Conservation (phyloP, 2,329 filamentous ascomycete species). For the Claviceps sp. region DNA sequence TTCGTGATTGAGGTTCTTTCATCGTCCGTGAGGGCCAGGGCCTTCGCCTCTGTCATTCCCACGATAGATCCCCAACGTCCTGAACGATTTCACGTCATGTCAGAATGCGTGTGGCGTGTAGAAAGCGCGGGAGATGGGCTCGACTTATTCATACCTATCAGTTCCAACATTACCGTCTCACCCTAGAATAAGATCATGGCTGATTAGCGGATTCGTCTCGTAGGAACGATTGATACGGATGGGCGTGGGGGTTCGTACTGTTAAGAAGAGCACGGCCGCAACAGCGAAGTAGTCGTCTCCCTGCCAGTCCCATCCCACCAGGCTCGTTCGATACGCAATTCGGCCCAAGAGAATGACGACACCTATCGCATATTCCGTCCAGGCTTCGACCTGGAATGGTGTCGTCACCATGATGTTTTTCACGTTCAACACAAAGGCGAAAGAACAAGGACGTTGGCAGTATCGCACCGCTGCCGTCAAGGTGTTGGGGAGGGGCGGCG, state of each 20-base stretch:
- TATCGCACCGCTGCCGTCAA: not conserved
- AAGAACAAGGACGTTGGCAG: not conserved
- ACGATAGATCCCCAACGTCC: constrained; percentile 13
- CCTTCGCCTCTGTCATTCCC: constrained; percentile 11
- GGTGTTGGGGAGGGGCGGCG: too few species aligned
- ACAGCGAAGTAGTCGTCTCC: constrained; percentile 30
- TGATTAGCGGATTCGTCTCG: not conserved
- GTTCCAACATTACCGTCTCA: constrained; percentile 19
- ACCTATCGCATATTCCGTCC: constrained; percentile 29
- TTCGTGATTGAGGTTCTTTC: constrained; percentile 9
- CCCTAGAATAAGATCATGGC: not conserved
- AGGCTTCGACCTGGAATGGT: constrained; percentile 29
- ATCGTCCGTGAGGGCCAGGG: constrained; percentile 5
- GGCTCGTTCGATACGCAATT: constrained; percentile 24
- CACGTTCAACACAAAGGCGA: not conserved
- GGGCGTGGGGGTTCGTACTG: constrained; percentile 12
- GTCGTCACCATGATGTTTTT: constrained; percentile 12
- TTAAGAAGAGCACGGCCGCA: constrained; percentile 23
- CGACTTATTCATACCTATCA: constrained; percentile 15
- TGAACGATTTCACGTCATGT: constrained; percentile 3
- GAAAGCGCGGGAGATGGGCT: not conserved
- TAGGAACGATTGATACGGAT: constrained; percentile 1
- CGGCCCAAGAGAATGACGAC: constrained; percentile 23
- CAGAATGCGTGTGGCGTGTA: not conserved
- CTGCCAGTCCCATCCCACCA: constrained; percentile 26